Percentiles rank a stretch among this genome's conserved stretches.
phyloP scores from a whole-genome alignment of 352 stramenopile species.

The Peronospora belbahrii region DNA sequence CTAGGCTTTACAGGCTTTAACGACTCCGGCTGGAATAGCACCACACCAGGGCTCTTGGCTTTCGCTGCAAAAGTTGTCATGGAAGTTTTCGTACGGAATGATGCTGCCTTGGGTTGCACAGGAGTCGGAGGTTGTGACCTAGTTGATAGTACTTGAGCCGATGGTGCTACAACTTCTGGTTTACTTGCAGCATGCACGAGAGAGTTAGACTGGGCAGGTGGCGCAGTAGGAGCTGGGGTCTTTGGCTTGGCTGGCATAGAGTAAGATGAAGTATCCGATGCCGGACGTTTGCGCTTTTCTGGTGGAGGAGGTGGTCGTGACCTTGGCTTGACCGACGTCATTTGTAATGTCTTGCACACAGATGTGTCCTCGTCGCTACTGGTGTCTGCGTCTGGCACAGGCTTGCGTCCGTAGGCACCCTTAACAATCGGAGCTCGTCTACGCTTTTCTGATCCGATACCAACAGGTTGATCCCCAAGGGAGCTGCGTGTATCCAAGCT shows the following conservation, averaged over 20 bases:
- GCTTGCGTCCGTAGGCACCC: conserved; percentile 19
- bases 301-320: conserved; percentile 6
- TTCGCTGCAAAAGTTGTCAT: conserved; percentile 5
- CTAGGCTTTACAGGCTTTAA: conserved; percentile 24
- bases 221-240: conserved; percentile 1
- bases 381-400: conserved; percentile 12
- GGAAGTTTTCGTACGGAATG: conserved; percentile 9
- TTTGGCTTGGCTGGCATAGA: conserved; percentile 5
- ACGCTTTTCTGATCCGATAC: conserved; percentile 13
- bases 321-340: conserved; percentile 6
- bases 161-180: neutral
- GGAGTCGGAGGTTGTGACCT: conserved; percentile 3
- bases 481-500: conserved; percentile 12
- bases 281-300: conserved; percentile 10
- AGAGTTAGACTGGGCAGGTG: conserved; percentile 10
- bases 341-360: conserved; percentile 13
- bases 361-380: conserved; percentile 3
- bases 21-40: conserved; percentile 27
- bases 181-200: conserved; percentile 7
- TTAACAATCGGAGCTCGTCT: conserved; percentile 2
- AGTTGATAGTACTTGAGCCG: conserved; percentile 1
- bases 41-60: conserved; percentile 19
- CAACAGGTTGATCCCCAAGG: conserved; percentile 11
- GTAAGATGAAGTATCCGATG: conserved; percentile 3
- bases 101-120: conserved; percentile 8